These are phyloP conservation scores for Aspergillus brasiliensis DNA, from an alignment of 2,329 filamentous ascomycete species.

Conservation along the genomic window DNA sequence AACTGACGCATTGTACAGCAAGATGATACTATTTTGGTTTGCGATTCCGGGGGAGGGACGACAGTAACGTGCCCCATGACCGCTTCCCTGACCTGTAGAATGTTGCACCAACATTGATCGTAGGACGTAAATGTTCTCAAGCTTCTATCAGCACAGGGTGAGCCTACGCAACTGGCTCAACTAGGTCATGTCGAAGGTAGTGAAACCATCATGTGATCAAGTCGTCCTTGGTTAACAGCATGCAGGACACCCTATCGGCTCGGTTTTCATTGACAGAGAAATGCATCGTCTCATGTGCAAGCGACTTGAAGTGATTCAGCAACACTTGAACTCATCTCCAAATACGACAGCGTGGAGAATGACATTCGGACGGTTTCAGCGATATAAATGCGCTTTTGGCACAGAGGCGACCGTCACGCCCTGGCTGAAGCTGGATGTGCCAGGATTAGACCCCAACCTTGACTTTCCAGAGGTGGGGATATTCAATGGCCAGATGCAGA, in stretches of 20 bases:
- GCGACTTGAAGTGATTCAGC: slow-evolving; percentile 22
- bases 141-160: slow-evolving; percentile 27
- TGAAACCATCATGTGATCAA: no score
- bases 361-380: slow-evolving; percentile 35
- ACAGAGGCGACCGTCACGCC: slow-evolving; percentile 27
- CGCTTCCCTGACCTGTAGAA: no score
- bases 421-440: slow-evolving; percentile 32
- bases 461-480: slow-evolving; percentile 31
- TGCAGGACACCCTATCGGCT: slow-evolving; percentile 38
- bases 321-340: slow-evolving; percentile 21
- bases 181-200: slow-evolving; percentile 29
- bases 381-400: slow-evolving; percentile 38
- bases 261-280: slow-evolving; percentile 37
- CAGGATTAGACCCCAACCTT: slow-evolving; percentile 20
- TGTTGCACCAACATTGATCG: not conserved
- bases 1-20: slow-evolving; percentile 20
- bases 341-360: slow-evolving; percentile 31
- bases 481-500: slow-evolving; percentile 32
- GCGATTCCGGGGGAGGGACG: slow-evolving; percentile 56
- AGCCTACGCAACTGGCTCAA: slow-evolving; percentile 28
- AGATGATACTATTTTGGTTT: slow-evolving; percentile 51
- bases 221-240: not conserved
- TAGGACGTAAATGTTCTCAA: slow-evolving; percentile 36
- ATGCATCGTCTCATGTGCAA: slow-evolving; percentile 29
- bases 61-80: slow-evolving; percentile 19